Evolutionary conservation across 768 basidiomycete genomes (phyloP), one percentile per base, ranked within the genome.

Genomic region (Kwoniella heveanensis): DNA sequence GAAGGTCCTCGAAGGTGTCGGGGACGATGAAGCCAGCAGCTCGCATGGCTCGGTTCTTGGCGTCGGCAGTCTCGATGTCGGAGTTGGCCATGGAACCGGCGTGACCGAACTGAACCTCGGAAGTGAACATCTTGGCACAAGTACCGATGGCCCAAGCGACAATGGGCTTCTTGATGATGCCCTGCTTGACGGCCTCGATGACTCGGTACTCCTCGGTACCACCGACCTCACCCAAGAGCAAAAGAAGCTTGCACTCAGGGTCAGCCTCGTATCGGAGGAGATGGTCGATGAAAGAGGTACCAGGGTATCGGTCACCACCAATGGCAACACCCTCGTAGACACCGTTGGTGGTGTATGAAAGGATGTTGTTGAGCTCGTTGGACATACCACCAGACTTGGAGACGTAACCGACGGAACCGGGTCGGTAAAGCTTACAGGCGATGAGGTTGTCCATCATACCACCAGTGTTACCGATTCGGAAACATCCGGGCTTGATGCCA

Each of bases 391-490:
- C 95, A 8, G 94, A 97, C 84, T 99, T 99, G 81, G 92, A 96
- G 79, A 99, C 95, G 82, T 98, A 99, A 77, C 94, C 95, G 73
- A 99, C 91, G 13, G 93, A 92, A 60, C 95, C 95, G 26, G 93
- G 84, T 76, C 94, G 92, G 86, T 97, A 99, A 67, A 99, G 89
- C 85, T 97, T 99, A 67, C 92, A 95, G 7, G 94, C 84, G 78
- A 97, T 96, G 83, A 98, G 94, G 85, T 98, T 99, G 85, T 99
- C 95, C 94, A 97, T 96, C 95, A 98, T 98, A 77, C 91, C 95
- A 84, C 95, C 95, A 64, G 91, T 93, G 86, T 99, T 99, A 76
- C 95, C 95, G 75, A 98, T 98, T 81, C 94, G 87, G 90, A 97
- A 98, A 85, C 95, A 97, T 47, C 95, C 95, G 62, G 95, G 94